Conservation (phyloP, 352 stramenopile species). For the Pythium sukuiense region DNA sequence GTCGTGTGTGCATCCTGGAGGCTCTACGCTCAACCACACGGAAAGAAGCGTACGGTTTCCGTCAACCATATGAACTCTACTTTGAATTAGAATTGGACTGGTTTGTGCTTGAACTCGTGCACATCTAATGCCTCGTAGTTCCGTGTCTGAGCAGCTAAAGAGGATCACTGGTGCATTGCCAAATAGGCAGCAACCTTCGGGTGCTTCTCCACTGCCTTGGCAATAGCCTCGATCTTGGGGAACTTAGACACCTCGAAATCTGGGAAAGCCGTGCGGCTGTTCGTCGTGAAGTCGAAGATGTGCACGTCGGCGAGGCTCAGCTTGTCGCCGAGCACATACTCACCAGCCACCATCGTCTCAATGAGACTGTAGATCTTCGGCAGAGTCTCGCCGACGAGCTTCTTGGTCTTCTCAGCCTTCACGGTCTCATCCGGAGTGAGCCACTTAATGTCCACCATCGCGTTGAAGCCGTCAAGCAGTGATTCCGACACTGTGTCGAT, state of each 20-base stretch:
- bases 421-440: slow-evolving; percentile 26
- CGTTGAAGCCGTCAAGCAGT: slow-evolving; percentile 27
- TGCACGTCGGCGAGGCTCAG: slow-evolving; percentile 32
- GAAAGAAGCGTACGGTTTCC: no score
- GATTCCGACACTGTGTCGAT: slow-evolving; percentile 39
- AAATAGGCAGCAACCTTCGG: not conserved
- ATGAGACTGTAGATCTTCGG: slow-evolving; percentile 32
- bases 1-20: not conserved
- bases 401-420: slow-evolving; percentile 37
- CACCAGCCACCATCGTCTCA: slow-evolving; percentile 29
- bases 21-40: not conserved
- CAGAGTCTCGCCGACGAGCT: slow-evolving; percentile 7
- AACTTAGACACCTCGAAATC: not conserved
- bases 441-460: slow-evolving; percentile 31
- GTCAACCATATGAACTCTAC: no score
- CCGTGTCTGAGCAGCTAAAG: no score
- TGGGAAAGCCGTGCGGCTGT: not conserved
- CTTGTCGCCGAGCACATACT: slow-evolving; percentile 42
- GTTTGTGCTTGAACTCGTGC: no score
- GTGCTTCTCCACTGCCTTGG: not conserved
- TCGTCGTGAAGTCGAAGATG: not conserved
- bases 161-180: not conserved
- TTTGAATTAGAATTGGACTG: no score
- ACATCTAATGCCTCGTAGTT: no score
- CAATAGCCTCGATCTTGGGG: not conserved